Evolutionary conservation across 306 rosid genomes (phyloP).

Genomic region (Amphicarpaea edgeworthii): DNA sequence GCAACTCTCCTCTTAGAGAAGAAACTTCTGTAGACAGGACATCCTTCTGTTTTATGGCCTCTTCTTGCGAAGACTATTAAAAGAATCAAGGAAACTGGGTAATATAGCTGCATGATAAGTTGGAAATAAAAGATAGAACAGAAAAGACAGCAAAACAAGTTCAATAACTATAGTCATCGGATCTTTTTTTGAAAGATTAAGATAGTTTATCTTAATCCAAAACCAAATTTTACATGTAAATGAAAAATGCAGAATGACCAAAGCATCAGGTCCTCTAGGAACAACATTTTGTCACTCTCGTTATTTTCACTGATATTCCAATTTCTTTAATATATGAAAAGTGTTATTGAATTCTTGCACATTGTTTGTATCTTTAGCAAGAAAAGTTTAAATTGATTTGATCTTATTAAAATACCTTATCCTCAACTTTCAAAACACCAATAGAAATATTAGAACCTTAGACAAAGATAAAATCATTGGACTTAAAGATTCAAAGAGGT

Average conservation of each 20-base stretch:
- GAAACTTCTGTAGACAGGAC: slow-evolving; percentile 71
- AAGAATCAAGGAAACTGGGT: slow-evolving; percentile 49
- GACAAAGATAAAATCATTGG: background rate
- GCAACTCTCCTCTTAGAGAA: slow-evolving; percentile 78
- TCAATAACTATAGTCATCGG: background rate
- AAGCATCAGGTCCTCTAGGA: background rate
- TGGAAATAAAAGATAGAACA: slow-evolving; percentile 28
- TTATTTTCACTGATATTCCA: background rate
- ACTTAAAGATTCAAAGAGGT: background rate
- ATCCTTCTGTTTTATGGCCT: slow-evolving; percentile 90
- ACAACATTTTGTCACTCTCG: background rate
- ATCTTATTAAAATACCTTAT: background rate
- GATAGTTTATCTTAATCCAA: slow-evolving; percentile 1
- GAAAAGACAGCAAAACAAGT: slow-evolving; percentile 13
- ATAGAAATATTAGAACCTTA: background rate
- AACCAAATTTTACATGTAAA: slow-evolving; percentile 9
- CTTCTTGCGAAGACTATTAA: slow-evolving; percentile 91
- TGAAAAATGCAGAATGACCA: background rate
- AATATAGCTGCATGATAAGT: slow-evolving; percentile 28
- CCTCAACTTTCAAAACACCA: background rate
- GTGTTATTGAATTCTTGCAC: background rate
- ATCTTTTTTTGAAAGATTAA: slow-evolving; percentile 23
- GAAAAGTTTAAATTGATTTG: background rate
- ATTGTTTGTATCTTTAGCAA: background rate
- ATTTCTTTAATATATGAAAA: background rate